Base-by-base conservation (phyloP, 2,329 filamentous ascomycete species). In the Neospermospora avenae region DNA sequence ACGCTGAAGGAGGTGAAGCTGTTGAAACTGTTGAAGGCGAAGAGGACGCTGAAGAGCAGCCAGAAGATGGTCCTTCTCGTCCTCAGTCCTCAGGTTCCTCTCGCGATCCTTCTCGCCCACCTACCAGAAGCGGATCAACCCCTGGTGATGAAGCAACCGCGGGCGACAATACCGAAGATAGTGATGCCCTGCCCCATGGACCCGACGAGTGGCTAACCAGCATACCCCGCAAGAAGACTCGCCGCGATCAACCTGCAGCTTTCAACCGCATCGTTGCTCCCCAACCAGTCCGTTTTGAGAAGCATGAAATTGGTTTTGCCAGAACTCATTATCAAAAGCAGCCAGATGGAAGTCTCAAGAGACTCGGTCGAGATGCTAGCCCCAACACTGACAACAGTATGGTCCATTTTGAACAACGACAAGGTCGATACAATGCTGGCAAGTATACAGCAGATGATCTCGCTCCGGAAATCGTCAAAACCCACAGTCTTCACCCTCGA, bases 271-370 rank as follows among this genome's bases (percentile, higher is more conserved):
- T 58, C n/a, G 41, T 58, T 42, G 46, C n/a, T n/a, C 22, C 42
- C 4, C 37, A 44, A 11, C 65, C 61, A 49, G 59, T 70, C 45
- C 57, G 45, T 5, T 72, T 69, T 46, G 69, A 72, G 11, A 57
- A 65, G 5, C 53, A 66, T 56, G 71, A 73, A 39, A 73, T 73
- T 61, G 71, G 71, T 34, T 58, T 70, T 39, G 61, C 70, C 34
- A 63, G 67, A 35, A 63, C 63, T 42, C 63, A 64, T 51, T 62
- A 65, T 41, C 59, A 60, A 44, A 68, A 67, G n/a, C 62, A 68
- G 24, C 58, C 63, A 22, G 54, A 57, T 53, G 58, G 58, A 2
- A 53, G 42, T 20, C 34, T 51, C 18, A 61, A 63, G 22, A 69
- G 66, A 20, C 53, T 69, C 31, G 69, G 69, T 11, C 65, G 64